Base-by-base conservation (phyloP, 306 rosid genomes). In the Malus sylvestris region DNA sequence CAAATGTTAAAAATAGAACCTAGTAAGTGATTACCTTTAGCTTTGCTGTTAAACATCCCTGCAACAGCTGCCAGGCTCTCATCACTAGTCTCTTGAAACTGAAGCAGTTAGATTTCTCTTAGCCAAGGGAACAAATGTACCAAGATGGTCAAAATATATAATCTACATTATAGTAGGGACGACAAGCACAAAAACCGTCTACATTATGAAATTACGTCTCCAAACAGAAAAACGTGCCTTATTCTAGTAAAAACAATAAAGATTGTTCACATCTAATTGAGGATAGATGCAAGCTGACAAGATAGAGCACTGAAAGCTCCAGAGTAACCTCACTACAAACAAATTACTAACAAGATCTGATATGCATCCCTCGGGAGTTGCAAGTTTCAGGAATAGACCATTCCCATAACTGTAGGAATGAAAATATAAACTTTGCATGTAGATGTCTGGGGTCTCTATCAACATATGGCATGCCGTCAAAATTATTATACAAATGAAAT, bases 11-110 rank as follows among this genome's bases (percentile, higher is more conserved):
- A 33, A 73, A 73, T 29, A 33, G 62, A 38, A 42, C 25, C 38
- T 7, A 78, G 45, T 27, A 83, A 68, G 73, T 51, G n/a, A 75
- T 82, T 86, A 94, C 98, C 98, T 89, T 92, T 94, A 75, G 98
- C 98, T 87, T 94, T 94, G 92, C 97, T 94, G 86, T 96, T 92
- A 85, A 94, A 94, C 97, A 94, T 94, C 80, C 98, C 98, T 78
- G 98, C 98, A 67, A 94, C 98, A 77, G 98, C 98, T 68, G 96
- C 91, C 86, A 94, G 79, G 87, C 97, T 92, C 88, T 94, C 98
- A 82, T 94, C 98, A 85, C 95, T 89, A 46, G 95, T 80, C 86
- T 94, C 98, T 77, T 88, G 93, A 83, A 83, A 84, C 98, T 94
- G 75, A 59, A 77, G 78, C 65, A 67, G 55, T 77, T 67, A 67